These are phyloP conservation scores for Exophiala sideris DNA, from an alignment of 2,329 filamentous ascomycete genomes.

Conservation along the genomic window DNA sequence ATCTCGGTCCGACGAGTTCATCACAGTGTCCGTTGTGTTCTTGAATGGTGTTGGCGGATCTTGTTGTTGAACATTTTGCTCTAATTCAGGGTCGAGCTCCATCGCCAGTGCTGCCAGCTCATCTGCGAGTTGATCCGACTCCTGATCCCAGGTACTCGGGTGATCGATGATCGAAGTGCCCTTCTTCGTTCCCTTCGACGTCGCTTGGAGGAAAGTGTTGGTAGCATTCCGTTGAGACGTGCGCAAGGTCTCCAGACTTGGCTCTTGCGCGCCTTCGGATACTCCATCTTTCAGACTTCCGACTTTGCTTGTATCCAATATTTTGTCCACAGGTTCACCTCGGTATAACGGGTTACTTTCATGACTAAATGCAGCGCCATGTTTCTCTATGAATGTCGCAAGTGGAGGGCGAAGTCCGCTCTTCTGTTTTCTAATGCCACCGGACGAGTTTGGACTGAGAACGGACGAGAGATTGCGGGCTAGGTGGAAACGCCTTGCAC, in stretches of 20 bases:
- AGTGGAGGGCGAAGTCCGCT: slow-evolving; percentile 23
- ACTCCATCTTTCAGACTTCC: not conserved
- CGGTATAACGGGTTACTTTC: slow-evolving; percentile 13
- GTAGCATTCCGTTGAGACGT: slow-evolving; percentile 37
- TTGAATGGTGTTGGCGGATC: not conserved
- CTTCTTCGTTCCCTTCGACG: slow-evolving; percentile 14
- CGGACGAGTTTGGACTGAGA: slow-evolving; percentile 12
- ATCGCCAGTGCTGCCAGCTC: slow-evolving; percentile 43
- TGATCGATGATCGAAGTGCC: slow-evolving; percentile 37
- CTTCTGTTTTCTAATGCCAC: slow-evolving; percentile 20
- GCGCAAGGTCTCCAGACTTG: slow-evolving; percentile 4
- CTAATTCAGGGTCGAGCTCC: slow-evolving; percentile 36
- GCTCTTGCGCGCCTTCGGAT: slow-evolving; percentile 1
- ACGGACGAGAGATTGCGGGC: slow-evolving; percentile 21
- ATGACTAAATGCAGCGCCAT: slow-evolving; percentile 4
- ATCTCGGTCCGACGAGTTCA: slow-evolving; percentile 45
- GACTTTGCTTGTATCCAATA: slow-evolving; percentile 6
- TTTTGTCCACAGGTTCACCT: slow-evolving; percentile 15
- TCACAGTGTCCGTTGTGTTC: slow-evolving; percentile 28
- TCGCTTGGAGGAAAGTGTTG: slow-evolving; percentile 28
- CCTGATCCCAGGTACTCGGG: slow-evolving; percentile 41
- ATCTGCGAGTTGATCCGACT: slow-evolving; percentile 41
- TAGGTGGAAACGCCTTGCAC: slow-evolving; percentile 25
- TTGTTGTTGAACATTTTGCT: slow-evolving; percentile 6
- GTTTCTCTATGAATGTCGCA: slow-evolving; percentile 28